Evolutionary conservation across 768 basidiomycete genomes (phyloP), one percentile per base, ranked within the genome.

Genomic region (Lyophyllum decastes): DNA sequence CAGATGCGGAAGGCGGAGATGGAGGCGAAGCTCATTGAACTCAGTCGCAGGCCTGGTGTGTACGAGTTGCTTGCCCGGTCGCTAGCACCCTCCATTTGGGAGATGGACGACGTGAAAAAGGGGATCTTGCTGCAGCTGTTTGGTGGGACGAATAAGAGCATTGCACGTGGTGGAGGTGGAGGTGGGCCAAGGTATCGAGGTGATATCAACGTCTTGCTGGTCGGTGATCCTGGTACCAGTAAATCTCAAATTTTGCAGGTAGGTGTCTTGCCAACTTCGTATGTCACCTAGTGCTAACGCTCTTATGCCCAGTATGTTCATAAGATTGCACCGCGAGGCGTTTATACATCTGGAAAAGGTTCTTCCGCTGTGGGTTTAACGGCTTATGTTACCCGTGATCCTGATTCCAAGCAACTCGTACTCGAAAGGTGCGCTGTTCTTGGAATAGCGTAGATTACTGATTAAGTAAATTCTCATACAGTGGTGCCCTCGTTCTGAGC

Each of bases 71-170:
- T 98, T 5, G 77, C 95, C 8, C 79, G 89, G 17, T 93, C 90
- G 2, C 82, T 99, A 54, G 96, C 95, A 1, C 97, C 97, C 16
- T 91, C 88, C 33, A 97, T 99, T 62, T 98, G 93, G 88, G 92
- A 94, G 71, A 90, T 98, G 92, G 95, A 98, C 24, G 97, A 99
- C 68, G 94, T 98, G 58, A 99, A 99, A 78, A 98, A 98, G 78
- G 97, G 97, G 0, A 97, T 98, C 52, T 70, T 99, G 57, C 76
- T 99, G 30, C 96, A 98, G 72, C 74, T 99, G 24, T 98, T 99
- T 72, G 97, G 97, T 2, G 97, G 97, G 0, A 98, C 97, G 34
- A 98, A 98, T 73, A 99, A 99, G 79, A 94, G 80, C 65, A 92
- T 98, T 61, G 83, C 92, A 1, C 81, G 87, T 54, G 97, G 97